These are phyloP conservation scores for Pelargonium australe DNA, from an alignment of 441 rosid species.

Conservation along the genomic window DNA sequence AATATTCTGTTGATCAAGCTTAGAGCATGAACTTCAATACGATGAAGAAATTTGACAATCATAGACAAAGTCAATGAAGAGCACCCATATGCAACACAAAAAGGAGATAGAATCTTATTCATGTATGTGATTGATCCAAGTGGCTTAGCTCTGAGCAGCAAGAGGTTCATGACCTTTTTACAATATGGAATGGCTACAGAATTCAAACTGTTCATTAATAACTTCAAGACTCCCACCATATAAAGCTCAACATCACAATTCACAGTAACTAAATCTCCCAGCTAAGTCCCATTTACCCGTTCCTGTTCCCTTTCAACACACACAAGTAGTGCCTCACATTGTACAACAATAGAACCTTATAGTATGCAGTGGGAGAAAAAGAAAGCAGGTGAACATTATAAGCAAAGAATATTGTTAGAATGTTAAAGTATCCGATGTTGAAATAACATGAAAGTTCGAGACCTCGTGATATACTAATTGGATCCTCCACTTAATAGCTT, in stretches of 20 bases:
- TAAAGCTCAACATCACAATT: background rate
- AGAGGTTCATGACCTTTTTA: background rate
- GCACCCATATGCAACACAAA: background rate
- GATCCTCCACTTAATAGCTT: no score
- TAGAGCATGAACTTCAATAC: background rate
- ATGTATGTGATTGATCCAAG: background rate
- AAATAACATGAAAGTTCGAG: no score
- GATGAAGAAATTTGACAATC: background rate
- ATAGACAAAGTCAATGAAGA: background rate
- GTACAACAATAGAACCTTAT: no score
- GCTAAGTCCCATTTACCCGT: background rate
- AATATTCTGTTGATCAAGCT: constrained; percentile 1
- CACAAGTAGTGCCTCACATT: no score
- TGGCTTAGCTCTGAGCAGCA: background rate
- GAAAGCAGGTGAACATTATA: constrained; percentile 3
- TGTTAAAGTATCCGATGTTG: no score
- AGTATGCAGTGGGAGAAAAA: background rate
- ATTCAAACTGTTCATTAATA: background rate
- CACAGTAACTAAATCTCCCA: background rate
- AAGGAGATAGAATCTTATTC: constrained; percentile 2
- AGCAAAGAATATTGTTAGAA: background rate
- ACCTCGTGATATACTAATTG: no score
- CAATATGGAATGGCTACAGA: constrained; percentile 5
- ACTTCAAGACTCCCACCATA: background rate
- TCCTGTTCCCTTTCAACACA: no score